A percentile compares a stretch with the other conserved stretches of the same genome.
phyloP scores from a whole-genome alignment of 2,329 filamentous ascomycete species.

The Phialemonium atrogriseum region DNA sequence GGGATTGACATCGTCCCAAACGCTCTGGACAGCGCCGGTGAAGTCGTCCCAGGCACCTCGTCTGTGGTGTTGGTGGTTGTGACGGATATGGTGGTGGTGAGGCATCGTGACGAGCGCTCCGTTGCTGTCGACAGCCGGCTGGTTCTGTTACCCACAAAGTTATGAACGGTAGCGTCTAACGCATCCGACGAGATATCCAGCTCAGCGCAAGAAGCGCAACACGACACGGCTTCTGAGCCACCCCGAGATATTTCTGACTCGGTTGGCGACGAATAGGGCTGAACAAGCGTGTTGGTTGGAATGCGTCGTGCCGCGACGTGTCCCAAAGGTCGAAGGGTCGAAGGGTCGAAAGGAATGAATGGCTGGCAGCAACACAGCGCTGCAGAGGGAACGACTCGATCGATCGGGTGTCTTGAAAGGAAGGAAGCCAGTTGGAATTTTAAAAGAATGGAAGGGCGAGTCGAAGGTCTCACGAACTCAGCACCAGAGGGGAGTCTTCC shows the following conservation, averaged over 20 bases:
- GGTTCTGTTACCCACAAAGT: too few species aligned
- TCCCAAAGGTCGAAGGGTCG: too few species aligned
- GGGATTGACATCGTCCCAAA: slow-evolving; percentile 16
- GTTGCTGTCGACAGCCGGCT: too few species aligned
- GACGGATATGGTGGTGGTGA: slow-evolving; percentile 15
- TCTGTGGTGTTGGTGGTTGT: slow-evolving; percentile 13
- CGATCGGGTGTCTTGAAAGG: neutral
- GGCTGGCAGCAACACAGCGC: slow-evolving; percentile 2
- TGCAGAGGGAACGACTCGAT: neutral
- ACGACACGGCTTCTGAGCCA: neutral
- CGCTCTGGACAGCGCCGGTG: slow-evolving; percentile 13
- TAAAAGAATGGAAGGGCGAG: slow-evolving; percentile 2
- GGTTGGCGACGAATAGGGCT: neutral
- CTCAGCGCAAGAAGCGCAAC: slow-evolving; percentile 2
- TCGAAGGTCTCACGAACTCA: slow-evolving; percentile 3
- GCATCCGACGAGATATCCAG: slow-evolving; percentile 1
- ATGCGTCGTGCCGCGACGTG: neutral
- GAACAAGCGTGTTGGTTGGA: neutral
- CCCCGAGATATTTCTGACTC: neutral
- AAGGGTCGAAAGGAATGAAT: too few species aligned
- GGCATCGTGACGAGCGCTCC: slow-evolving; percentile 10
- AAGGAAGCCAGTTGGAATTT: neutral
- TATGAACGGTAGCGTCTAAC: neutral
- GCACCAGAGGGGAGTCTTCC: too few species aligned
- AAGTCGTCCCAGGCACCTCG: slow-evolving; percentile 15